Conservation (phyloP, 1,284 basidiomycete species). For the Boletellus dicymbophilus region DNA sequence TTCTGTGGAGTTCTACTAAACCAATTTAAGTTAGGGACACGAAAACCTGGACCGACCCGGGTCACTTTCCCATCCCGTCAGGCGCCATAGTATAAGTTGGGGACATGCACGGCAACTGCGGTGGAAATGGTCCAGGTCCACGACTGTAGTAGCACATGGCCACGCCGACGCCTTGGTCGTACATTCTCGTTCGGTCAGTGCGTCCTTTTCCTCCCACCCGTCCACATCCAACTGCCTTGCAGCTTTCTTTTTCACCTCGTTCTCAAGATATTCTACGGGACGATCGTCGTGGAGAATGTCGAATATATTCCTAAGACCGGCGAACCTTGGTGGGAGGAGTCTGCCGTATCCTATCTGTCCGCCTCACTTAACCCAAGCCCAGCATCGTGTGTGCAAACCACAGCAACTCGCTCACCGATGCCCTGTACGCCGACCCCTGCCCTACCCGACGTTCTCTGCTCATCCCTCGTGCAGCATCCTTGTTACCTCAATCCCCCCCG, state of each 20-base stretch:
- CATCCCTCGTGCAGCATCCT: slow-evolving; percentile 45
- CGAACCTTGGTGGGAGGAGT: slow-evolving; percentile 61
- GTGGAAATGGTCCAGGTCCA: too few relatives aligned
- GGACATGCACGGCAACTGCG: too few relatives aligned
- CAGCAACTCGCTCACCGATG: slow-evolving; percentile 83
- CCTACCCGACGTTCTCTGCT: slow-evolving; percentile 2
- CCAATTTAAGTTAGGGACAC: too few relatives aligned
- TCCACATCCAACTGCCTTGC: slow-evolving; percentile 3
- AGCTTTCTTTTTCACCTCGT: slow-evolving; percentile 77
- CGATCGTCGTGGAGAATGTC: slow-evolving; percentile 82
- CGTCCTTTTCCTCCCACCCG: not conserved
- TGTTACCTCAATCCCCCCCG: slow-evolving; percentile 67
- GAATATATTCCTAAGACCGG: slow-evolving; percentile 71
- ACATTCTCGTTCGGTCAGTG: slow-evolving; percentile 60
- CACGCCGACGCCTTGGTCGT: slow-evolving; percentile 66
- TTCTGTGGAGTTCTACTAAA: too few relatives aligned
- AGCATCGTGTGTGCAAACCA: slow-evolving; percentile 81
- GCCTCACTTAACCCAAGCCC: slow-evolving; percentile 1
- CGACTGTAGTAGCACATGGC: not conserved
- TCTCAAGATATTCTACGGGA: slow-evolving; percentile 85
- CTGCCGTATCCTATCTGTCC: slow-evolving; percentile 30
- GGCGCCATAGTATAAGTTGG: too few relatives aligned
- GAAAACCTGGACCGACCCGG: too few relatives aligned
- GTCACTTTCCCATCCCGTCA: too few relatives aligned
- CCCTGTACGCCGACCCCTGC: slow-evolving; percentile 54